Evolutionary conservation across 345 rosid species (phyloP).

Genomic region (Eucalyptus sideroxylon): DNA sequence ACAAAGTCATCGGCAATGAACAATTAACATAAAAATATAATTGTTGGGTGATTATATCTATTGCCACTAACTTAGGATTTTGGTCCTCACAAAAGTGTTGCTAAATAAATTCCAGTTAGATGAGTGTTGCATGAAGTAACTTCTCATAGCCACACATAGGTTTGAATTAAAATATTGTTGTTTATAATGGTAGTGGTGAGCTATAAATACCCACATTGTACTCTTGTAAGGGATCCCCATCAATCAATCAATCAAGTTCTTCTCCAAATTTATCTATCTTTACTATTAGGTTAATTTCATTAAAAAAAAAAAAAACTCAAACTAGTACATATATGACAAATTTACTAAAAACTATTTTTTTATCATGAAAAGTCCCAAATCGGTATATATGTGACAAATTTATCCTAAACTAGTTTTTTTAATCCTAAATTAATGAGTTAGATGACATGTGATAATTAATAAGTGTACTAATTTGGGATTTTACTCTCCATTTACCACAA

Average conservation of each 20-base stretch:
- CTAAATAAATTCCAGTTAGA: too few relatives aligned
- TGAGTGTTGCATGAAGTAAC: not conserved
- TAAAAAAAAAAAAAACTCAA: too few relatives aligned
- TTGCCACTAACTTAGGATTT: not conserved
- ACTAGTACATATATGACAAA: accelerated
- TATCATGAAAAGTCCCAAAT: accelerated
- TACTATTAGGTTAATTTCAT: too few relatives aligned
- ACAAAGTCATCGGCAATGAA: not conserved
- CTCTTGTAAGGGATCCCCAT: too few relatives aligned
- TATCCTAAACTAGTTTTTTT: accelerated
- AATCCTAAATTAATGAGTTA: too few relatives aligned
- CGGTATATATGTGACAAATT: accelerated
- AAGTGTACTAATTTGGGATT: accelerated
- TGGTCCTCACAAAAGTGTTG: accelerated
- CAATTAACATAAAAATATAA: not conserved
- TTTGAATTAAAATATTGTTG: not conserved
- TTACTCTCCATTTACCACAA: too few relatives aligned
- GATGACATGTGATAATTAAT: too few relatives aligned
- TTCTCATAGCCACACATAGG: accelerated
- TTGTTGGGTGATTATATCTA: not conserved
- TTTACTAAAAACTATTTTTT: too few relatives aligned
- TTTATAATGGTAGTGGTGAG: too few relatives aligned
- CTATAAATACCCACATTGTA: too few relatives aligned
- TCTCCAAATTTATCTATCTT: too few relatives aligned
- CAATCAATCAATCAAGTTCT: not conserved